Evolutionary conservation across 352 stramenopile genomes (phyloP), one percentile per base, ranked within the genome.

Genomic region (Pythium apleroticum): DNA sequence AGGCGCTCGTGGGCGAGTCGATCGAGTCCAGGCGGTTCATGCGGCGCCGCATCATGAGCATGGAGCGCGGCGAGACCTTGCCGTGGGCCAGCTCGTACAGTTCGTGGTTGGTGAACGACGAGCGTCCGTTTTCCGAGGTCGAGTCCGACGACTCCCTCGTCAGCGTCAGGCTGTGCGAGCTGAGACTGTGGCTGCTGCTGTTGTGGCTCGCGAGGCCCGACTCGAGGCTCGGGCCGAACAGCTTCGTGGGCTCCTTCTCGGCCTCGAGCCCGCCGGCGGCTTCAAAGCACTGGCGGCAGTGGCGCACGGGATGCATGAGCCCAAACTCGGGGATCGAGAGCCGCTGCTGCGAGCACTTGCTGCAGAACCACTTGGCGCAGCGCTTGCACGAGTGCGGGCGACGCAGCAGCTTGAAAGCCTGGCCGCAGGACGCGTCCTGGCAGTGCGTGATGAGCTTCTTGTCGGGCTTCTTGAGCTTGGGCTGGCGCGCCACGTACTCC

Each of bases 311-410:
- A 11, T 86, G 76, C 48, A 93, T 71, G 45, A 96, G 67, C 6
- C 84, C 87, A 28, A 93, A 75, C 58, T 96, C 85, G 0, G 87
- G 87, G 60, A 96, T 96, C 45, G 79, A 80, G 69, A 91, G 83
- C 35, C 84, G 84, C 62, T 92, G 80, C 39, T 81, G 77, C 22
- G 87, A 88, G 67, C 87, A 94, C 67, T 96, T 96, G 43, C 66
- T 73, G 52, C 87, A 96, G 65, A 96, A 90, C 79, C 85, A 92
- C 52, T 92, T 91, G 14, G 79, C 87, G 57, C 87, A 96, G 25
- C 87, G 85, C 60, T 93, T 90, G 74, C 87, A 96, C 45, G 84
- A 81, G 60, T 96, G 85, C 15, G 87, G 85, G 2, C 87, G 82
- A 31, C 85, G 81, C 48, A 92, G 92, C 15, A 95, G 74, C 71